Percentiles rank a stretch among this genome's conserved stretches.
These are phyloP conservation scores for Fusarium solani-melongenae DNA, from an alignment of 2,329 filamentous ascomycete genomes.

Conservation along the genomic window DNA sequence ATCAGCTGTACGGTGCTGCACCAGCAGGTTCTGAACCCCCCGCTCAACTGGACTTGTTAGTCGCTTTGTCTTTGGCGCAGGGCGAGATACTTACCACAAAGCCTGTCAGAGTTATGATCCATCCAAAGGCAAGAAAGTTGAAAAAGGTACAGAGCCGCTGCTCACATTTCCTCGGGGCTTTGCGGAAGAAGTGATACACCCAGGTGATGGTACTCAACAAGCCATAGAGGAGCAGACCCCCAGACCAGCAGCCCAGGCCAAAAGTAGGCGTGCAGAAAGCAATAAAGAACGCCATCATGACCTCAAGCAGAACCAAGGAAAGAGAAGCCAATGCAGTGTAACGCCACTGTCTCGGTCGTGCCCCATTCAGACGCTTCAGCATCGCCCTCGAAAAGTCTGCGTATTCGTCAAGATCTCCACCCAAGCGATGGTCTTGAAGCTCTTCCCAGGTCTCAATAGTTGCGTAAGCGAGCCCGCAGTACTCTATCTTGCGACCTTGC, in stretches of 20 bases:
- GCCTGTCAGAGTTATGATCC: not conserved
- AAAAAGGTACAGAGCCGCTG: accelerated
- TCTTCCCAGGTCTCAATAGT: no score
- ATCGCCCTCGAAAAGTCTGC: no score
- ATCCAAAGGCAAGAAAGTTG: not conserved
- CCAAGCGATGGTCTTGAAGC: no score
- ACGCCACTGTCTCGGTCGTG: not conserved
- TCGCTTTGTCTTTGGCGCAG: no score
- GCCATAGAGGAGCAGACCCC: not conserved
- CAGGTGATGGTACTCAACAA: not conserved
- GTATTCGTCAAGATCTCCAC: not conserved
- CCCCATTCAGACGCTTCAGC: not conserved
- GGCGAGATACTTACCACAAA: not conserved
- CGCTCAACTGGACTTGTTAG: not conserved
- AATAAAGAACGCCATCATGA: not conserved
- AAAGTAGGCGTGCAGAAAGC: not conserved
- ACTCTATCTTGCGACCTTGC: not conserved
- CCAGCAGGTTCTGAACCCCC: not conserved
- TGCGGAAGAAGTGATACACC: not conserved
- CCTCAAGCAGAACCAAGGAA: not conserved
- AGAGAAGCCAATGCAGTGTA: not conserved
- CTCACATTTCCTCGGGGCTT: not conserved
- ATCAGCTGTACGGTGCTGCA: not conserved
- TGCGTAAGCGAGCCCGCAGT: not conserved
- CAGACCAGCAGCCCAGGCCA: not conserved